Evolutionary conservation across 1,284 basidiomycete species (phyloP).

Genomic region (Fistulinella staudtii): DNA sequence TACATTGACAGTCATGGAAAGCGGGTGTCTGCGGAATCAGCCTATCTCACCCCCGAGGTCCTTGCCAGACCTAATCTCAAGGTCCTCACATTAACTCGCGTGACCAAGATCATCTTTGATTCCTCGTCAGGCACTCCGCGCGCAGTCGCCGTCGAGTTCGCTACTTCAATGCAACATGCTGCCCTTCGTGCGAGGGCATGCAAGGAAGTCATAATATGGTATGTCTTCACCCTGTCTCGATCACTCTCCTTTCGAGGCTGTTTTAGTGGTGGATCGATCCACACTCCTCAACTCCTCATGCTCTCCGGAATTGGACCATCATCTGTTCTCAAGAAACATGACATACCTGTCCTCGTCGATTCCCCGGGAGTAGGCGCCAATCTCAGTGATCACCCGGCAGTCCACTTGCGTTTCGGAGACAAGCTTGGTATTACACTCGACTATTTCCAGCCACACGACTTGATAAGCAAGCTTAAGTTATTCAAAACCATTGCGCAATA

Average conservation of each 20-base stretch:
- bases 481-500: constrained; percentile 41
- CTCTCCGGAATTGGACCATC: constrained; percentile 68
- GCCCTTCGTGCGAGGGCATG: constrained; percentile 43
- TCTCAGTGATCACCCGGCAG: constrained; percentile 54
- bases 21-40: constrained; percentile 59
- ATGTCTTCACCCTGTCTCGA: constrained; percentile 9
- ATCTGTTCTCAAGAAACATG: constrained; percentile 44
- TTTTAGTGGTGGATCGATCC: constrained; percentile 56
- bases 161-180: constrained; percentile 17
- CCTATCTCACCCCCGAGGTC: constrained; percentile 61
- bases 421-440: constrained; percentile 42
- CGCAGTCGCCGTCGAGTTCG: constrained; percentile 61
- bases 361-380: constrained; percentile 58
- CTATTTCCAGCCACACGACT: constrained; percentile 37
- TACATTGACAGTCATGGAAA: constrained; percentile 49
- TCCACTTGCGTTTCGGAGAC: constrained; percentile 50
- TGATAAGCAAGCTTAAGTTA: constrained; percentile 36
- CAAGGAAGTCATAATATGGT: constrained; percentile 65
- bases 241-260: not conserved
- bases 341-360: constrained; percentile 50
- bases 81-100: constrained; percentile 50
- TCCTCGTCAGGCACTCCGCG: constrained; percentile 38
- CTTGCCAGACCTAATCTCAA: constrained; percentile 59
- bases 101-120: constrained; percentile 59
- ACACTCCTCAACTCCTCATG: constrained; percentile 67